Conservation (phyloP, 192 early-diverging fungal genomes). For the Chytriomyces hyalinus region DNA sequence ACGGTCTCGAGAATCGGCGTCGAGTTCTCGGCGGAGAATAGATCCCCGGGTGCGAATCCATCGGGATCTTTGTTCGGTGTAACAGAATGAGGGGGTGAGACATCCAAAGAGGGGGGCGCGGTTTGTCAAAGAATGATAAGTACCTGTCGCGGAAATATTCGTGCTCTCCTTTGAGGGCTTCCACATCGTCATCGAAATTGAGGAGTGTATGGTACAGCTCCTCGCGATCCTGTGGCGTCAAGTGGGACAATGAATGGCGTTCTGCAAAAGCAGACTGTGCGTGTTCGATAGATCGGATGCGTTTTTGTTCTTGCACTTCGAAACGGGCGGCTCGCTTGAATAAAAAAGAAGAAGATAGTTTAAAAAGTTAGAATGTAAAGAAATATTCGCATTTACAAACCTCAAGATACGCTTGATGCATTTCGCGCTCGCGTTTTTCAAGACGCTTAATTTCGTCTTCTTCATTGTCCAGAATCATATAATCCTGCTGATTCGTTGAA, state of each 20-base stretch:
- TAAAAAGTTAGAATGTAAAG: neutral
- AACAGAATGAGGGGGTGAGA: neutral
- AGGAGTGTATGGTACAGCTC: conserved; percentile 51
- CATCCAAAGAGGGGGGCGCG: neutral
- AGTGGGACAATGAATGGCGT: conserved; percentile 40
- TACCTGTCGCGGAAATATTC: conserved; percentile 83
- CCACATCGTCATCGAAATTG: conserved; percentile 78
- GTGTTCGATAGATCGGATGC: conserved; percentile 35
- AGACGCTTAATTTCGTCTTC: conserved; percentile 56
- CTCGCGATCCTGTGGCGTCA: conserved; percentile 49
- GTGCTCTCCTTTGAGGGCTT: conserved; percentile 62
- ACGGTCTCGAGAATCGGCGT: conserved; percentile 73
- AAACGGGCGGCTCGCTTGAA: conserved; percentile 68
- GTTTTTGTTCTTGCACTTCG: conserved; percentile 59
- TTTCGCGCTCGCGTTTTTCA: conserved; percentile 49
- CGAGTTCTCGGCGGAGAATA: conserved; percentile 68
- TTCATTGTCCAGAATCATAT: conserved; percentile 45
- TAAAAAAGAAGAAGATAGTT: conserved; percentile 1
- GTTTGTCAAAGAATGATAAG: neutral
- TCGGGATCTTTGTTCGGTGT: conserved; percentile 51
- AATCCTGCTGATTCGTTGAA: neutral
- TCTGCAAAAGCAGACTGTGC: conserved; percentile 52
- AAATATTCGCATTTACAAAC: conserved; percentile 24
- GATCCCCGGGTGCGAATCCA: conserved; percentile 74
- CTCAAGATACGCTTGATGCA: conserved; percentile 48